Evolutionary conservation across 768 basidiomycete species (phyloP), one percentile per base, ranked within the genome.

Genomic region (Suillus clintonianus): DNA sequence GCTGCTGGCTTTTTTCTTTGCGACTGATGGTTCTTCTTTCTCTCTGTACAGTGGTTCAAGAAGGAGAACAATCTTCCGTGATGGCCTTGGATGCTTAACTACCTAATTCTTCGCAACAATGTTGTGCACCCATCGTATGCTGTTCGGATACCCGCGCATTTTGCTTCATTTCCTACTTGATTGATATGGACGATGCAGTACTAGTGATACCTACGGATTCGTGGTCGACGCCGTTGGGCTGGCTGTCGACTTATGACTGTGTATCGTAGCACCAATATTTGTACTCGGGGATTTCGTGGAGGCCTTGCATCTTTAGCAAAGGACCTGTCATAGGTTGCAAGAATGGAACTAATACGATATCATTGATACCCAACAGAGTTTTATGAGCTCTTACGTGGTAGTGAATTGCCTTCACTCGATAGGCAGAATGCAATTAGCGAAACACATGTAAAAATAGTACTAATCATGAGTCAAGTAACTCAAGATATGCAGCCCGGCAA

Each of bases 401-500:
- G 15, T 10, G 34, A 14, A 24, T 37, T 55, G 7, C n/a, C 36
- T 24, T 10, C 36, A 24, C 7, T 22, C 15, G n/a, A 51, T 32
- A 19, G 17, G 15, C 48, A 32, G 19, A 53, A 34, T n/a, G 10
- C 5, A 53, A 19, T 19, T 1, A 3, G 3, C 5, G 6, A 32
- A 32, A 53, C 51, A 5, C 10, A 32, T 53, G 30, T 30, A 32
- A 19, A 27, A 45, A 24, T 6, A 60, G n/a, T n/a, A 34, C 22
- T 51, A 17, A 58, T 68, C 64, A 79, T 14, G 65, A 63, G 14
- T 73, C 71, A 50, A 82, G 59, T 9, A 80, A 62, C 22, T 83
- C 78, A 34, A 88, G 56, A 56, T 75, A 71, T 3, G 87, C 89
- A 27, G 77, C 77, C 32, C 87, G 82, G 65, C 83, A 89, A 36